These are phyloP conservation scores for Cryptococcus sp. DNA, from an alignment of 1,284 basidiomycete genomes.

Conservation along the genomic window DNA sequence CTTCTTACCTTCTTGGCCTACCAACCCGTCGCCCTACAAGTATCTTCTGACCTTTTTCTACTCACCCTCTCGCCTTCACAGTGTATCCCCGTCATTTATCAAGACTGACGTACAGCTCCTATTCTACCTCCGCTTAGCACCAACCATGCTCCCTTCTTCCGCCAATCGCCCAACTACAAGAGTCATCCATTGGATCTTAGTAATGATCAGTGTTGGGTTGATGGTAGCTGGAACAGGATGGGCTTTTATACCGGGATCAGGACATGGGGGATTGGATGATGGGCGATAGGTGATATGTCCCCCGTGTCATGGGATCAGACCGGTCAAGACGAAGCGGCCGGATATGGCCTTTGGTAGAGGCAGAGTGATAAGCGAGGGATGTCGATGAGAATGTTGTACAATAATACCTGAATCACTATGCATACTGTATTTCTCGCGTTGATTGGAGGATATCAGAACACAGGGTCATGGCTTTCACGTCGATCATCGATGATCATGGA, in stretches of 20 bases:
- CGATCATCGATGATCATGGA: too few species aligned
- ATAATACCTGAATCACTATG: too few species aligned
- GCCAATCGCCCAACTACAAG: constrained; percentile 50
- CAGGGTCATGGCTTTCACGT: too few species aligned
- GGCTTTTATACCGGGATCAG: constrained; percentile 54
- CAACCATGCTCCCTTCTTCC: constrained; percentile 16
- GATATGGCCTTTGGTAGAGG: not conserved
- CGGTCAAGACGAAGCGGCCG: not conserved
- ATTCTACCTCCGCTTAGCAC: constrained; percentile 40
- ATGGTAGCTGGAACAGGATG: constrained; percentile 73
- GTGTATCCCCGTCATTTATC: not conserved
- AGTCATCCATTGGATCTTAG: constrained; percentile 55
- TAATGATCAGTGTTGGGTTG: constrained; percentile 61
- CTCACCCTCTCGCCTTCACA: too few species aligned
- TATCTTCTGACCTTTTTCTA: not conserved
- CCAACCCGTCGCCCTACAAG: not conserved
- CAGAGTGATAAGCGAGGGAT: not conserved
- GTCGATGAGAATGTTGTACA: too few species aligned
- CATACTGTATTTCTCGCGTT: too few species aligned
- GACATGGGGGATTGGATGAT: constrained; percentile 21
- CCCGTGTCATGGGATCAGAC: too few species aligned
- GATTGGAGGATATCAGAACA: too few species aligned
- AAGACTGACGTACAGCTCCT: constrained; percentile 20
- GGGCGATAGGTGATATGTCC: not conserved
- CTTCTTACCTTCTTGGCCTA: not conserved